Evolutionary conservation across 129 eudicot species (phyloP), one percentile per base, ranked within the genome.

Genomic region (Glebionis coronaria): DNA sequence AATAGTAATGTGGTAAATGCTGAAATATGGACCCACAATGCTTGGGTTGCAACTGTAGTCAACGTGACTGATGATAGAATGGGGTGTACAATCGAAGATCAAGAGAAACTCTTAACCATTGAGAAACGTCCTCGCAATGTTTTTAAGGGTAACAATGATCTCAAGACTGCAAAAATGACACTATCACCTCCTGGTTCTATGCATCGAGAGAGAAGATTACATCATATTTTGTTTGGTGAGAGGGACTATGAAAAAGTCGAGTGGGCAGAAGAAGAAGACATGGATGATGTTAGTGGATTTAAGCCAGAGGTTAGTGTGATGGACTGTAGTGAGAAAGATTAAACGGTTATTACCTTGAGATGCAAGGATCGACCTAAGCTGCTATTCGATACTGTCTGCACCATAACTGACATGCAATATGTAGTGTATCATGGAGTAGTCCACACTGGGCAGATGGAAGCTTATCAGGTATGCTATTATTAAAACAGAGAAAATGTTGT

Each of bases 11-110:
- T 89, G 65, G 96, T 85, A 21, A 86, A 82, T 73, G 96, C 96
- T 15, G 96, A 83, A 77, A 86, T 89, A 71, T 89, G 96, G 96
- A 86, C 96, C 4, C 96, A 89, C 72, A 89, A 86, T 75, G 76
- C 82, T 56, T 76, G 96, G 58, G 96, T 94, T 59, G 96, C 96
- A 70, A 90, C 96, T 3, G 94, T 89, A 40, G 94, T 89, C 40
- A 80, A 83, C 64, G 96, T 89, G 35, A 79, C 88, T 7, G 94
- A 89, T 74, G 77, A 70, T 35, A 44, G 72, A 35, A 71, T 76
- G 11, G 84, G 88, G 5, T 61, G 77, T 69, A 88, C 96, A 18
- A 79, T 89, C 63, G 73, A 83, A 52, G 96, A 89, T 76, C 82
- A 82, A 18, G 82, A 79, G 38, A 74, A 85, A 70, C 88, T 90